Base-by-base conservation (phyloP, 2,329 filamentous ascomycete genomes). In the Acarospora socialis region DNA sequence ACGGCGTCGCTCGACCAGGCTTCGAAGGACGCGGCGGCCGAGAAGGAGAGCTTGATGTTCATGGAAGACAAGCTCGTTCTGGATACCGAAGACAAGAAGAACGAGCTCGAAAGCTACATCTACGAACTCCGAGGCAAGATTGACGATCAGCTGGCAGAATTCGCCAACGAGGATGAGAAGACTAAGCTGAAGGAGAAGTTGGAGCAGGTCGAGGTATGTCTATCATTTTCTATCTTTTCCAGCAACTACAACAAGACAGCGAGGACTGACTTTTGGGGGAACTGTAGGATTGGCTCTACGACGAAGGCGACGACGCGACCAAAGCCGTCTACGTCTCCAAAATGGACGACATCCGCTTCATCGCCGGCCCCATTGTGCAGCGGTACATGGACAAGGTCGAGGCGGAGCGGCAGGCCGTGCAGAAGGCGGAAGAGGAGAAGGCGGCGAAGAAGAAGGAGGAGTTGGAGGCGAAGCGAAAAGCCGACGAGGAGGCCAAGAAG, bases 61-160 rank as follows among this genome's bases (percentile, higher is more conserved):
- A 87, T 92, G 74, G 84, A 94, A 60, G 90, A 98, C 65, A 98
- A 95, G 72, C 77, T 95, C 36, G 86, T 98, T 35, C 82, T 81
- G 47, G 90, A 95, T 57, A 98, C 90, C 21, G 90, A 95, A 56
- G 84, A 95, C 67, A 92, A 92, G 75, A 98, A 95, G 82, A 98
- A 98, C 66, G 87, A 95, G 63, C 81, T 98, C 33, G 90, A 98
- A 69, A 77, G 82, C 15, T 92, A 79, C 63, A 94, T 95, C 61
- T 98, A 98, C 63, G 86, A 95, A 51, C 71, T 93, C 54, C 81
- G 87, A 48, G 83, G 83, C 62, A 94, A 94, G 74, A 73, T 95
- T 32, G 83, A 94, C 45, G 84, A 92, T 49, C 72, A 83, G 46
- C 94, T 92, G 56, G 65, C 83, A 43, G 81, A 92, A 30, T 84